A percentile compares a stretch with the other conserved stretches of the same genome.
Evolutionary conservation across 345 rosid species (phyloP).

Genomic region (Heritiera littoralis): DNA sequence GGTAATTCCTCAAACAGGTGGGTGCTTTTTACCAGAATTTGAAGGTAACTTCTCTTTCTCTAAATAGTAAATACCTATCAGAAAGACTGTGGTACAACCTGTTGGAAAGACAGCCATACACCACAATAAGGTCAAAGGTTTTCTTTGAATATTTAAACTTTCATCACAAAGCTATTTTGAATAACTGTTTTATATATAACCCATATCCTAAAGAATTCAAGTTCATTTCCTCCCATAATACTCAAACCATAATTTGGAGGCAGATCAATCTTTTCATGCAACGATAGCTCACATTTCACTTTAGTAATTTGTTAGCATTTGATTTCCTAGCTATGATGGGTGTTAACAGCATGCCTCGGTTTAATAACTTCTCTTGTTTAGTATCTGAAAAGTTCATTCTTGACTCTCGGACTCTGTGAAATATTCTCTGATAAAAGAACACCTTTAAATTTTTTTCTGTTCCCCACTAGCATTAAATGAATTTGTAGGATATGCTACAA

Average conservation of each 20-base stretch:
- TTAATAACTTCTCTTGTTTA: neutral
- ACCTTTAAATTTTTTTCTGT: neutral
- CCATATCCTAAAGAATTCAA: neutral
- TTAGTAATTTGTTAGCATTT: neutral
- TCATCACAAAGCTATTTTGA: neutral
- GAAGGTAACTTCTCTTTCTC: neutral
- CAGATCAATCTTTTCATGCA: neutral
- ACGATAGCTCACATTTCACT: neutral
- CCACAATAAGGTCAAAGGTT: neutral
- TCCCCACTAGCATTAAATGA: conserved; percentile 4
- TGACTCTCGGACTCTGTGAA: neutral
- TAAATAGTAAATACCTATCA: neutral
- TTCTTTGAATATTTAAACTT: neutral
- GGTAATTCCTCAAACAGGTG: neutral
- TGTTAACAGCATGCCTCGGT: neutral
- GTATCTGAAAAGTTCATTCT: neutral
- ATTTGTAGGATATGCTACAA: neutral
- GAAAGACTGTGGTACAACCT: neutral
- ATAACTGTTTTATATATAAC: neutral
- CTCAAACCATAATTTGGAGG: conserved; percentile 1
- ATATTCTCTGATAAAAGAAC: neutral
- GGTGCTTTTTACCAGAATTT: neutral
- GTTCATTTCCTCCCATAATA: conserved; percentile 11
- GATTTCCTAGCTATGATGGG: neutral
- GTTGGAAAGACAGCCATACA: neutral